Evolutionary conservation across 352 stramenopile species (phyloP), one percentile per base, ranked within the genome.

Genomic region (Albugo laibachii): DNA sequence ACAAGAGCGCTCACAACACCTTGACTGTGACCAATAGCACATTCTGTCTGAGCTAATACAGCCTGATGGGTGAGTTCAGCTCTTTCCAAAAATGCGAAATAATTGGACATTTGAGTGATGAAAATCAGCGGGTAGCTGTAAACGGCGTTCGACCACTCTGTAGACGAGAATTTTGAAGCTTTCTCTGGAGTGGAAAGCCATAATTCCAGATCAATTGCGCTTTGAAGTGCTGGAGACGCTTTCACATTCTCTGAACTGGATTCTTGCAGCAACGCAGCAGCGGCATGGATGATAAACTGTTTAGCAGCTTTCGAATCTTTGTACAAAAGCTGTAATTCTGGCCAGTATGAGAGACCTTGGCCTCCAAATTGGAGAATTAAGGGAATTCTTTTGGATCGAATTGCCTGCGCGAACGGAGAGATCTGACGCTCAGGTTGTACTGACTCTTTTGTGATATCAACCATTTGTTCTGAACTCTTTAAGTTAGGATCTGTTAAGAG

Each of bases 101-200:
- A 91, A 56, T 85, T 87, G 48, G 66, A 68, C 13, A 73, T 59
- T 50, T 91, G 76, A 16, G 75, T 80, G 2, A 91, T 57, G 19
- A 68, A 59, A 45, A 89, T 73, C 36, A 92, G 51, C 48, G 80
- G 62, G 61, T 87, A 91, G 53, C 76, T 91, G 45, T 78, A 75
- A 49, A 66, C 65, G 13, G 79, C 72, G 18, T 62, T 57, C 39
- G 43, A 47, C 11, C 75, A 48, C 49, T 57, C 58, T 4, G 46
- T 36, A 43, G 45, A 53, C 13, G 56, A 40, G 15, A 54, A 55
- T n/a, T 31, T n/a, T 2, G 43, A 16, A 18, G 57, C 38, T 15
- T 16, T 13, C 41, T 63, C 41, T 11, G 49, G 54, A 36, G 2
- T 37, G 6, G 55, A 40, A 13, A 88, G 58, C 76, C 76, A 88